Evolutionary conservation across 768 basidiomycete genomes (phyloP).

Genomic region (Hygrophorus russula): DNA sequence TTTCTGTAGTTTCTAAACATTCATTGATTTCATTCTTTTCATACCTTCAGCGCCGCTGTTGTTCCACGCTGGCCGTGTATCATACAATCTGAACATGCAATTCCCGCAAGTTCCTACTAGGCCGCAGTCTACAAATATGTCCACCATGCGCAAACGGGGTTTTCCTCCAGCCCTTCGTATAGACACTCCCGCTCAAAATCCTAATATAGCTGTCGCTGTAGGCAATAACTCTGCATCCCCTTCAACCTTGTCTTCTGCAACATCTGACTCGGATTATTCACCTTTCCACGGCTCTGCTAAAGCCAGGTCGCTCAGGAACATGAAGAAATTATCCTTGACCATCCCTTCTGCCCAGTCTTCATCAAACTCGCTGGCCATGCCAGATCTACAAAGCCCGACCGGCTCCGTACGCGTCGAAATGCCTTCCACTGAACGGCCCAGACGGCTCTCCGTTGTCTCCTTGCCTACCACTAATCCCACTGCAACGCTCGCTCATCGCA

Average conservation of each 20-base stretch:
- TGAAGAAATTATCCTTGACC: slow-evolving; percentile 67
- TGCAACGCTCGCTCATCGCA: slow-evolving; percentile 46
- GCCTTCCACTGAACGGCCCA: slow-evolving; percentile 25
- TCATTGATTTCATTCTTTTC: not conserved
- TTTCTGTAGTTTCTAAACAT: not conserved
- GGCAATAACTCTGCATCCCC: slow-evolving; percentile 38
- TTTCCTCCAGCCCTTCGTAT: slow-evolving; percentile 49
- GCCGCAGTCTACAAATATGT: not conserved
- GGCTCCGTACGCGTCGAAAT: slow-evolving; percentile 21
- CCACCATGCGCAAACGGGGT: slow-evolving; percentile 21
- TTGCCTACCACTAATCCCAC: slow-evolving; percentile 46
- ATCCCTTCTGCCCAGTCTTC: slow-evolving; percentile 55
- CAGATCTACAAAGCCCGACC: slow-evolving; percentile 13
- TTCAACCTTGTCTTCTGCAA: slow-evolving; percentile 5
- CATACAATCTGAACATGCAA: not conserved
- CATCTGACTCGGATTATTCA: slow-evolving; percentile 5
- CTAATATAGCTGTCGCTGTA: slow-evolving; percentile 38
- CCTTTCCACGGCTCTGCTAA: slow-evolving; percentile 11
- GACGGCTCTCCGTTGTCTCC: slow-evolving; percentile 65
- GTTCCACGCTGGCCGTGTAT: not conserved
- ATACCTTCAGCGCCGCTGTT: not conserved
- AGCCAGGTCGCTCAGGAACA: slow-evolving; percentile 45
- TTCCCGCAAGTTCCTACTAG: not conserved
- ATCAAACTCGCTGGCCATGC: slow-evolving; percentile 33
- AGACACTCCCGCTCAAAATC: slow-evolving; percentile 35